Percentiles rank a stretch among this genome's conserved stretches.
These are phyloP conservation scores for Venturia aucupariae DNA, from an alignment of 2,329 filamentous ascomycete genomes.

Conservation along the genomic window DNA sequence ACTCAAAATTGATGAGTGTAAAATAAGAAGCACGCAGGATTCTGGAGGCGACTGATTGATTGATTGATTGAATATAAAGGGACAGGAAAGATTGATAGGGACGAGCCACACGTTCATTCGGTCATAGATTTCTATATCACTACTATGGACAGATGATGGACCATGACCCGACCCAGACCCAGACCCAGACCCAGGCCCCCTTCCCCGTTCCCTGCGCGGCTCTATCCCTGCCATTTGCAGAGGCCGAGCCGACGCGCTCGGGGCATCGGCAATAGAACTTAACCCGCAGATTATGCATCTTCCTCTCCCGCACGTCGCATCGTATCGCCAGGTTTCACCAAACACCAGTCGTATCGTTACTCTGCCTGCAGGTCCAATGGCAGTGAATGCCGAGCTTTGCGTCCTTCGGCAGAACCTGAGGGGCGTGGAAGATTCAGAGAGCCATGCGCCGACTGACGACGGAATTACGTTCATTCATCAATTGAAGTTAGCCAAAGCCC, in stretches of 20 bases:
- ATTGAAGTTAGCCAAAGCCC: too few relatives aligned
- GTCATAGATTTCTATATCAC: neutral
- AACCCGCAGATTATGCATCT: neutral
- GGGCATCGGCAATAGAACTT: neutral
- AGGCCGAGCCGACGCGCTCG: neutral
- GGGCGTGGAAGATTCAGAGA: neutral
- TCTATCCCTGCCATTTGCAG: neutral
- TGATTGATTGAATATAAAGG: too few relatives aligned
- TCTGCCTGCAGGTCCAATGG: neutral
- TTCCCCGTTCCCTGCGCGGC: too few relatives aligned
- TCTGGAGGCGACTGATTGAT: too few relatives aligned
- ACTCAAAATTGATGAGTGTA: too few relatives aligned
- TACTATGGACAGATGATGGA: neutral
- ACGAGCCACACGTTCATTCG: too few relatives aligned
- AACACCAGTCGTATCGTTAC: neutral
- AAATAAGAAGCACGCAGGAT: too few relatives aligned
- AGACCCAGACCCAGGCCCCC: too few relatives aligned
- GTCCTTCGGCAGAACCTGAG: neutral
- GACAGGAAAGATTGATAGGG: too few relatives aligned
- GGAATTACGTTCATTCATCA: too few relatives aligned
- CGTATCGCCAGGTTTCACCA: neutral
- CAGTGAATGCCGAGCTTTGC: neutral
- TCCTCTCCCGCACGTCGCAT: too few relatives aligned
- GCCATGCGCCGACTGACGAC: too few relatives aligned
- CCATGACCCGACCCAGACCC: neutral